These are phyloP conservation scores for Pseudofabraea citricarpa DNA, from an alignment of 2,329 filamentous ascomycete genomes.

Conservation along the genomic window DNA sequence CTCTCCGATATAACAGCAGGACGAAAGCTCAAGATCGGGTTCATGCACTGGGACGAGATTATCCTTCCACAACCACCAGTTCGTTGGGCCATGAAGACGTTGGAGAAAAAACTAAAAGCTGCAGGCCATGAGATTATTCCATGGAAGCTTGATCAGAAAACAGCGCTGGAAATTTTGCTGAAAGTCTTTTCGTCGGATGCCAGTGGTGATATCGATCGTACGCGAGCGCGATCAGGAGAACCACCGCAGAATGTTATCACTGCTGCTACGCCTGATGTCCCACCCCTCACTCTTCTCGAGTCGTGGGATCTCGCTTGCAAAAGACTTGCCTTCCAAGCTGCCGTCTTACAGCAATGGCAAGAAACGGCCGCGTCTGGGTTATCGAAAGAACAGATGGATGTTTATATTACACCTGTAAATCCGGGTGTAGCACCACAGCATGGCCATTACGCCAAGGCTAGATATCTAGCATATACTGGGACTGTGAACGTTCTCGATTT, in stretches of 20 bases:
- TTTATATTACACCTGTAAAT: neutral
- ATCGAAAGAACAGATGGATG: neutral
- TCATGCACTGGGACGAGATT: conserved; percentile 3
- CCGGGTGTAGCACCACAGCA: neutral
- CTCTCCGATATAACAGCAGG: conserved; percentile 8
- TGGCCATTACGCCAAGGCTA: neutral
- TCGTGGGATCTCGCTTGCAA: neutral
- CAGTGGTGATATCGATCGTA: conserved; percentile 3
- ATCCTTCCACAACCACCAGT: conserved; percentile 34
- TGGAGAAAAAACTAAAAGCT: conserved; percentile 32
- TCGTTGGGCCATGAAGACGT: conserved; percentile 45
- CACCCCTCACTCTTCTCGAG: neutral
- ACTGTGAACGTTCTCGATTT: neutral
- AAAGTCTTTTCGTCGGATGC: conserved; percentile 4
- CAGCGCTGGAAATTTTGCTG: conserved; percentile 2
- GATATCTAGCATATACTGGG: neutral
- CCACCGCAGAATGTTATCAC: conserved; percentile 1
- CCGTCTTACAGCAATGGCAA: neutral
- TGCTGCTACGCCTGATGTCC: neutral
- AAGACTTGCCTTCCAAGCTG: neutral
- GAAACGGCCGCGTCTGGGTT: neutral
- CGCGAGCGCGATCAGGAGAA: neutral
- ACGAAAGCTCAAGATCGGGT: conserved; percentile 30
- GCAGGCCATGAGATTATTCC: conserved; percentile 49
- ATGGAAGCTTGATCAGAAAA: conserved; percentile 35